Evolutionary conservation across 805 yeast species (phyloP).

Genomic region (Ogataea angusta): DNA sequence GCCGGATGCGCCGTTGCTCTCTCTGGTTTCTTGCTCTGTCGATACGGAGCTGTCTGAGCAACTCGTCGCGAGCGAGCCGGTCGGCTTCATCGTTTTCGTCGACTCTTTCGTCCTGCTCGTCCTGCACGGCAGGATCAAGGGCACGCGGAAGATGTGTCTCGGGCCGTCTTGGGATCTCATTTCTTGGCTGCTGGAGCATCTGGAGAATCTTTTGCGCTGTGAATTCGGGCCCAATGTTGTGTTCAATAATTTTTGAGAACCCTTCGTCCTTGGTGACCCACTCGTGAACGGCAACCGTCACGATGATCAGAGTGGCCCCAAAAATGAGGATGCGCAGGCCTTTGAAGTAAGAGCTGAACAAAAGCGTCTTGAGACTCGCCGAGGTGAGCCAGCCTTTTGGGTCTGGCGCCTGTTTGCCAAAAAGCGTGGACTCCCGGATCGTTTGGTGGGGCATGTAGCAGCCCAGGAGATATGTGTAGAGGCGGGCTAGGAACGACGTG

Average conservation of each 20-base stretch:
- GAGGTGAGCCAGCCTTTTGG: constrained; percentile 3
- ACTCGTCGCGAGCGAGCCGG: not conserved
- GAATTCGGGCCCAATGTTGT: constrained; percentile 57
- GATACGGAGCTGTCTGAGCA: not conserved
- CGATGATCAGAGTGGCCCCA: constrained; percentile 25
- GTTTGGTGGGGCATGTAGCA: constrained; percentile 43
- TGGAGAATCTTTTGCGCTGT: constrained; percentile 33
- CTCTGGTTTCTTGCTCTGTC: not conserved
- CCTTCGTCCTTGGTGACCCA: constrained; percentile 73
- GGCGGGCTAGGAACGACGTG: constrained; percentile 52
- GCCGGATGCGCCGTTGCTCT: not conserved
- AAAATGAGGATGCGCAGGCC: constrained; percentile 16
- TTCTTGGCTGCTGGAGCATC: constrained; percentile 14
- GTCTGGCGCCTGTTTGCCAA: constrained; percentile 33
- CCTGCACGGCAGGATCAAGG: not conserved
- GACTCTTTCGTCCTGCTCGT: not conserved
- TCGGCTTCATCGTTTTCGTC: not conserved
- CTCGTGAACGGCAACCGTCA: constrained; percentile 43
- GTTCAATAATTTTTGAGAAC: constrained; percentile 53
- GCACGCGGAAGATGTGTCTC: constrained; percentile 22
- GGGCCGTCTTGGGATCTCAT: constrained; percentile 1
- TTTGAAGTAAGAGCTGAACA: constrained; percentile 11
- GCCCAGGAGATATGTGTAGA: constrained; percentile 56
- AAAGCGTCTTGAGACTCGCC: constrained; percentile 3
- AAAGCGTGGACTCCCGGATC: constrained; percentile 35